Evolutionary conservation across 1,139 yeast genomes (phyloP).

Genomic region (Eremothecium sinecaudum): DNA sequence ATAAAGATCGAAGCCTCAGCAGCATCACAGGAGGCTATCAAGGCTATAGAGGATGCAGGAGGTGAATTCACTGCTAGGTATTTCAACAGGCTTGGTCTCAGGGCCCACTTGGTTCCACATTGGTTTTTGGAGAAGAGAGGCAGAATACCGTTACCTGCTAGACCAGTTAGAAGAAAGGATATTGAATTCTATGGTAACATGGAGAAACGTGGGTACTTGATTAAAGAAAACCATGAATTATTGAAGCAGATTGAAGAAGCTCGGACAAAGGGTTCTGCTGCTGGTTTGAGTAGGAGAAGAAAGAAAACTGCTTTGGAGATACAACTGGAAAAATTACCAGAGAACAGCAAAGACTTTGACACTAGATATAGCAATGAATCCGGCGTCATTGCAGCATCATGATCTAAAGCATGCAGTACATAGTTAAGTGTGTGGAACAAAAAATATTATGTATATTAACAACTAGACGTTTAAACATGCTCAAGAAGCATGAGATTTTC

Average conservation of each 20-base stretch:
- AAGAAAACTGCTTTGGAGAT: conserved; percentile 23
- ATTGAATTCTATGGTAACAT: conserved; percentile 67
- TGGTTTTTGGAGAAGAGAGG: conserved; percentile 61
- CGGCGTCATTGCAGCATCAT: too few species aligned
- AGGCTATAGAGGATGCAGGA: conserved; percentile 60
- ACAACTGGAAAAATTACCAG: conserved; percentile 19
- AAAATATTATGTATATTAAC: too few species aligned
- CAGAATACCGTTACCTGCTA: conserved; percentile 72
- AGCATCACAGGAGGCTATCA: conserved; percentile 69
- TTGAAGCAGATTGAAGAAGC: conserved; percentile 25
- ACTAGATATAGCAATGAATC: conserved; percentile 2
- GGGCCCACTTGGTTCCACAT: conserved; percentile 70
- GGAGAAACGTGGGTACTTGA: conserved; percentile 68
- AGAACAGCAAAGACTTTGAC: conserved; percentile 1
- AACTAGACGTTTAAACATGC: too few species aligned
- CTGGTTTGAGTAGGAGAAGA: conserved; percentile 12
- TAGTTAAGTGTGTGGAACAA: too few species aligned
- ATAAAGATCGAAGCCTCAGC: conserved; percentile 70
- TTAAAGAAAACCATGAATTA: conserved; percentile 31
- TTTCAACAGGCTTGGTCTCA: conserved; percentile 54
- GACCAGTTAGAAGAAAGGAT: conserved; percentile 78
- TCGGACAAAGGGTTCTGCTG: conserved; percentile 19
- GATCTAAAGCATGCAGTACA: too few species aligned
- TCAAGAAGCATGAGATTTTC: too few species aligned
- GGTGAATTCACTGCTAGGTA: conserved; percentile 68